Base-by-base conservation (phyloP, 495 filamentous ascomycete species). In the Annulohypoxylon moriforme region DNA sequence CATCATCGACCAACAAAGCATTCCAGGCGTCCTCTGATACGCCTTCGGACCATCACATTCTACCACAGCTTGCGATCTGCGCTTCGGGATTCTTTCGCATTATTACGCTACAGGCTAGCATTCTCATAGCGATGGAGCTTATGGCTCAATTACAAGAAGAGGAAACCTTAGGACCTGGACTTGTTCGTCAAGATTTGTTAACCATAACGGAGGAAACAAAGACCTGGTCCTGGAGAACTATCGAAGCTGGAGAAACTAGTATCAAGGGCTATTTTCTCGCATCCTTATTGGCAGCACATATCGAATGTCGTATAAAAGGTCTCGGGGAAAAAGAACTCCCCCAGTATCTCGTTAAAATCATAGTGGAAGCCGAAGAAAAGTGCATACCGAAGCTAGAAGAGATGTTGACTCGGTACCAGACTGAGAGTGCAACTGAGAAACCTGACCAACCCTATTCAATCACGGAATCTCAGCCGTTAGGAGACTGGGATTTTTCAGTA, bases 191-290 rank as follows among this genome's bases (percentile, higher is more conserved):
- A 40, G 86, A 89, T 40, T 76, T 91, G 5, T 59, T 87, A 1
- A 70, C 83, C 0, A 79, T 86, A 0, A 22, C 89, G 0, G 76
- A 81, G 9, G 84, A 86, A 29, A 78, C 83, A 0, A 83, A 84
- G 27, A 60, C 53, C 0, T 88, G 85, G 85, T 52, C 46, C 0
- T 74, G 84, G 72, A 73, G 75, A 8, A 77, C 78, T 38, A 82
- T 90, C 4, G 66, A 80, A 44, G 80, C 80, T 0, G 89, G 88
- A 1, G 87, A 90, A 69, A 87, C 85, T 0, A 90, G 86, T 68
- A 77, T 86, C 18, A 90, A 89, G 68, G 85, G 83, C 0, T 83
- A 85, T 42, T 52, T 89, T 4, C 76, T 89, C 31, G 75, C 79
- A 13, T 75, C 69, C 16, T 57, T 87, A 0, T 67, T 89, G 0